phyloP scores from a whole-genome alignment of 164 flowering plant species.

The Vitis labrusca region DNA sequence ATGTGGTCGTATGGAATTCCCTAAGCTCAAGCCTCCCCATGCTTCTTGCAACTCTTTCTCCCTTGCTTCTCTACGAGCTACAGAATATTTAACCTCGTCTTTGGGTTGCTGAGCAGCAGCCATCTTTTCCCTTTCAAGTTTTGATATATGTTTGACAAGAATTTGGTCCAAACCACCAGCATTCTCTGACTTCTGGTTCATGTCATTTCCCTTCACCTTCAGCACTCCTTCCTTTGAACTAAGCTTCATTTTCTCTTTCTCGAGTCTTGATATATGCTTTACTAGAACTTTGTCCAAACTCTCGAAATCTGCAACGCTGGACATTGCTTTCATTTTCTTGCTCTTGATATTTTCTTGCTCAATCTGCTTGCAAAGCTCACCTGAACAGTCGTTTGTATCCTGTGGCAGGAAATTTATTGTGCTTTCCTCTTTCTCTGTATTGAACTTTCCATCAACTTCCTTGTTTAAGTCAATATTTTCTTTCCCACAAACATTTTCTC shows the following conservation, averaged over 20 bases:
- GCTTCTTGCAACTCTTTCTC: slow-evolving; percentile 77
- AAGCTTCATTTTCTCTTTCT: slow-evolving; percentile 45
- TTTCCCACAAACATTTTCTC: slow-evolving; percentile 28
- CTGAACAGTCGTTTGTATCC: background rate
- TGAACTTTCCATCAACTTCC: slow-evolving; percentile 1
- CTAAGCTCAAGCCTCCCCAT: slow-evolving; percentile 91
- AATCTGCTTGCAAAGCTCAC: background rate
- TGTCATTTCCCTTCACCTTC: slow-evolving; percentile 22
- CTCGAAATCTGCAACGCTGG: slow-evolving; percentile 28
- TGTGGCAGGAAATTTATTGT: background rate
- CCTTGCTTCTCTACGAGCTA: slow-evolving; percentile 59
- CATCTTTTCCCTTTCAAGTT: slow-evolving; percentile 65
- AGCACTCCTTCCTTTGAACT: slow-evolving; percentile 24
- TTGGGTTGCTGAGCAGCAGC: slow-evolving; percentile 37
- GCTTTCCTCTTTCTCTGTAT: background rate
- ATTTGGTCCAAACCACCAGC: slow-evolving; percentile 61
- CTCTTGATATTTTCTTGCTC: slow-evolving; percentile 16
- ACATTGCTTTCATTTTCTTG: slow-evolving; percentile 44
- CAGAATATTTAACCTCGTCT: slow-evolving; percentile 22
- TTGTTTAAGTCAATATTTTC: slow-evolving; percentile 57
- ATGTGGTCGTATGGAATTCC: slow-evolving; percentile 76
- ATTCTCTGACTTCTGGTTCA: slow-evolving; percentile 11
- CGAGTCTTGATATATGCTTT: slow-evolving; percentile 68
- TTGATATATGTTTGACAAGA: slow-evolving; percentile 61
- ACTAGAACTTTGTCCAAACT: slow-evolving; percentile 66